Conservation (phyloP, 176 grass and related monocot species). For the Oryza nivara region DNA sequence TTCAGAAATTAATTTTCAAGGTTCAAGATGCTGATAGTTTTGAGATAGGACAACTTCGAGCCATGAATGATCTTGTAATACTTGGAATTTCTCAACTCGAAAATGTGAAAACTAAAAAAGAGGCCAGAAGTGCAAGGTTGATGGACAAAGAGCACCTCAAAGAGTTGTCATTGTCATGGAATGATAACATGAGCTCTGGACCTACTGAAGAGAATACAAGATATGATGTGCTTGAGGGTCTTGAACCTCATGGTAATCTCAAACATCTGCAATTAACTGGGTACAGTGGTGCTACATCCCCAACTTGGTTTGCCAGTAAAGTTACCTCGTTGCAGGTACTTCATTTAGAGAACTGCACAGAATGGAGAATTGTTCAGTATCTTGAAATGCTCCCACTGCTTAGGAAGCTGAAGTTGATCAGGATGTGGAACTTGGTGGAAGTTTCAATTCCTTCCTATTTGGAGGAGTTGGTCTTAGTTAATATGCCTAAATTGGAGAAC, state of each 20-base stretch:
- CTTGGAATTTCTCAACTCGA: conserved; percentile 34
- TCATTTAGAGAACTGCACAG: conserved; percentile 32
- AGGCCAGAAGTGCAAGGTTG: conserved; percentile 29
- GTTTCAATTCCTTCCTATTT: too few species aligned
- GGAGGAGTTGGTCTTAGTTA: too few species aligned
- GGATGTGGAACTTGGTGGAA: too few species aligned
- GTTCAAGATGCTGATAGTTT: conserved; percentile 29
- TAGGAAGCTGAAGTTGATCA: background rate
- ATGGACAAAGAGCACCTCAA: conserved; percentile 26
- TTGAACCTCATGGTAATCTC: conserved; percentile 32
- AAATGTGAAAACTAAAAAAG: conserved; percentile 30
- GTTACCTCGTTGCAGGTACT: conserved; percentile 27
- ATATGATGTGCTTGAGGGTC: conserved; percentile 37
- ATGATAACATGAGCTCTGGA: background rate
- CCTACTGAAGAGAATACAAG: background rate
- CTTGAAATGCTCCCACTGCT: conserved; percentile 42
- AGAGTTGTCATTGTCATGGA: conserved; percentile 33
- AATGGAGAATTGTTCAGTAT: conserved; percentile 16
- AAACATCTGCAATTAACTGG: conserved; percentile 27
- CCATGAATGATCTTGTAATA: conserved; percentile 31
- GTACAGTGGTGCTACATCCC: conserved; percentile 25
- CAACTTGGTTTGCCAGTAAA: background rate
- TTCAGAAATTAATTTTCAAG: conserved; percentile 33
- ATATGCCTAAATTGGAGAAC: too few species aligned
- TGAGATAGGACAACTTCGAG: conserved; percentile 20